A percentile compares a stretch with the other conserved stretches of the same genome.
Conservation (phyloP, 2,329 filamentous ascomycete genomes). For the Trichoderma simmonsii region DNA sequence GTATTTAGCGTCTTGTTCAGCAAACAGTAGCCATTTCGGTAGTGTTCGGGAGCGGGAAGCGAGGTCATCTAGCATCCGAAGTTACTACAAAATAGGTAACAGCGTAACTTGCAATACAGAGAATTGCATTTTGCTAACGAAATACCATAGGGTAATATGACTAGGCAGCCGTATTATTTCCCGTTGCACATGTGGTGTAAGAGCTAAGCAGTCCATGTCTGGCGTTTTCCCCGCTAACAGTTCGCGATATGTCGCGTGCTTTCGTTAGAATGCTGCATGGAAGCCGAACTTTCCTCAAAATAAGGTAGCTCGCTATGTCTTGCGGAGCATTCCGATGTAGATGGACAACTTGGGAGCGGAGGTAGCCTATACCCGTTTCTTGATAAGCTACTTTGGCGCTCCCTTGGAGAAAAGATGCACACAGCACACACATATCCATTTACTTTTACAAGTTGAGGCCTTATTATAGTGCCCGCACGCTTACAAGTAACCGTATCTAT, state of each 20-base stretch:
- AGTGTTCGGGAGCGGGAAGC: neutral
- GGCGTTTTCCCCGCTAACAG: neutral
- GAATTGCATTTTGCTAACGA: neutral
- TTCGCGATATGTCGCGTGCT: neutral
- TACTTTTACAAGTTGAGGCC: no score
- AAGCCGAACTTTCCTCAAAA: neutral
- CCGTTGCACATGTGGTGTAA: neutral
- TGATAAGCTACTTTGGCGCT: neutral
- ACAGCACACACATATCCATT: no score
- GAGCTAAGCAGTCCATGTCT: neutral
- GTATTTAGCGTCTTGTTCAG: neutral
- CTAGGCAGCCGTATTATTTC: neutral
- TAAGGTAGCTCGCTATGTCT: neutral
- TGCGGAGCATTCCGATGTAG: neutral
- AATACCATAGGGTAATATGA: neutral
- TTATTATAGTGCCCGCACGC: no score
- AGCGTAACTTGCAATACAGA: neutral
- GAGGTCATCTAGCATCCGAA: neutral
- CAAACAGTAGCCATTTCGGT: neutral
- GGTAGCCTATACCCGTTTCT: neutral
- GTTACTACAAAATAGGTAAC: neutral
- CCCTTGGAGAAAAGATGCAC: neutral
- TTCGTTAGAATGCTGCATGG: neutral
- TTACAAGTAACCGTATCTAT: no score
- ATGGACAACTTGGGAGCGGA: neutral